These are phyloP conservation scores for Nidularia pulvinata DNA, from an alignment of 768 basidiomycete genomes.

Conservation along the genomic window DNA sequence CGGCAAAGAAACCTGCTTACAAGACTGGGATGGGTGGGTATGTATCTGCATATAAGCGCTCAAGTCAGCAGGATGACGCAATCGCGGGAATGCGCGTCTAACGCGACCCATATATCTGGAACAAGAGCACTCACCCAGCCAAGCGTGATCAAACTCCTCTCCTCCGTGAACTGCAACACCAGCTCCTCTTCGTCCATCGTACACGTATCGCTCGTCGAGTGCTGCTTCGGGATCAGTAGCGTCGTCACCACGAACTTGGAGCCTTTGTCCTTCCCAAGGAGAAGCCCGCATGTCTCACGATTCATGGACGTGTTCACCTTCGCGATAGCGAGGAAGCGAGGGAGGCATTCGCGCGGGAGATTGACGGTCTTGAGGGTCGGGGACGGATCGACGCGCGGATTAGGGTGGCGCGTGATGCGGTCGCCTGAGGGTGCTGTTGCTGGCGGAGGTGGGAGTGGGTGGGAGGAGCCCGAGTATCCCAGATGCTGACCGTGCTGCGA, in stretches of 20 bases:
- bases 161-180: conserved; percentile 83
- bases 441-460: conserved; percentile 17
- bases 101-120: too few relatives aligned
- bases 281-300: conserved; percentile 84
- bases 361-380: conserved; percentile 59
- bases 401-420: conserved; percentile 12
- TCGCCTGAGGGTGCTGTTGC: conserved; percentile 9
- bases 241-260: conserved; percentile 75
- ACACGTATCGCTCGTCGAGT: conserved; percentile 89
- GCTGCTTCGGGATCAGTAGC: conserved; percentile 86
- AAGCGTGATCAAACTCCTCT: conserved; percentile 78
- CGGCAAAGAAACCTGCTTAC: conserved; percentile 35
- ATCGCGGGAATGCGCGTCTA: not conserved
- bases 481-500: conserved; percentile 7
- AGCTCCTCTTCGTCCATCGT: conserved; percentile 91
- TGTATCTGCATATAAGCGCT: conserved; percentile 61
- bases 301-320: conserved; percentile 76
- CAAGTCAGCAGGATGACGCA: not conserved
- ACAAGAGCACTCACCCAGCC: conserved; percentile 73
- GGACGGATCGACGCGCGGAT: conserved; percentile 18
- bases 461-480: conserved; percentile 17
- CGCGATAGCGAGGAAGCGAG: conserved; percentile 77
- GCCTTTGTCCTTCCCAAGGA: conserved; percentile 70
- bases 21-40: conserved; percentile 89
- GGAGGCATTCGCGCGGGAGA: conserved; percentile 74